Base-by-base conservation (phyloP, 2,329 filamentous ascomycete species). In the Chrysosporium keratinophilum region DNA sequence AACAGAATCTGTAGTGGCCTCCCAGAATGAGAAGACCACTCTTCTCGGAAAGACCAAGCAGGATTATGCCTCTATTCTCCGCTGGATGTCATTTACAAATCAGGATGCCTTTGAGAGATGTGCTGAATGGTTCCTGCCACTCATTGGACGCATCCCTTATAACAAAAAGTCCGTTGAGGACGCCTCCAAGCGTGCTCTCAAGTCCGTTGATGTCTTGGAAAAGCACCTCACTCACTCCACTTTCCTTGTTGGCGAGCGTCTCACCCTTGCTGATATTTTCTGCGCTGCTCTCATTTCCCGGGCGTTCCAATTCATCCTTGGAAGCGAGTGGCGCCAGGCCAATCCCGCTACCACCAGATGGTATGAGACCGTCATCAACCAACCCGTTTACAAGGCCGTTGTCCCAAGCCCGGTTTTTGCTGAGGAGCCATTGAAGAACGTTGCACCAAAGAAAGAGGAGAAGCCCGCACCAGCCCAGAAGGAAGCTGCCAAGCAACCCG, bases 31-130 rank as follows among this genome's bases (percentile, higher is more conserved):
- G 85, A 97, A 97, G 86, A 98, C 93, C 67, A 94, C 89, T 64
- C 89, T 98, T 63, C 84, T 98, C 66, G 93, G 93, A 71, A 97
- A 97, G 85, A 98, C 90, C 78, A 98, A 98, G 86, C 91, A 98
- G 80, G 93, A 98, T 83, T 91, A 97, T 75, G 93, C 93, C 66
- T 90, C 90, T 64, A 98, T 98, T 74, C 80, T 98, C 71, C 88
- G 87, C 76, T 98, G 93, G 93, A 84, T 96, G 85, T 97, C 91
- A 62, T 97, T 84, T 77, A 87, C 85, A 82, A 98, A 97, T 83
- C 72, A 76, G 57, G 91, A 98, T 79, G 71, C 96, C 67, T 79
- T 95, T 63, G 72, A 81, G 60, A 71, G 75, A 61, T 75, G 97
- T 62, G 84, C 78, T 74, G 78, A 73, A 70, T 96, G 88, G 88